These are phyloP conservation scores for Lathyrus oleraceus DNA, from an alignment of 306 rosid species.

Conservation along the genomic window DNA sequence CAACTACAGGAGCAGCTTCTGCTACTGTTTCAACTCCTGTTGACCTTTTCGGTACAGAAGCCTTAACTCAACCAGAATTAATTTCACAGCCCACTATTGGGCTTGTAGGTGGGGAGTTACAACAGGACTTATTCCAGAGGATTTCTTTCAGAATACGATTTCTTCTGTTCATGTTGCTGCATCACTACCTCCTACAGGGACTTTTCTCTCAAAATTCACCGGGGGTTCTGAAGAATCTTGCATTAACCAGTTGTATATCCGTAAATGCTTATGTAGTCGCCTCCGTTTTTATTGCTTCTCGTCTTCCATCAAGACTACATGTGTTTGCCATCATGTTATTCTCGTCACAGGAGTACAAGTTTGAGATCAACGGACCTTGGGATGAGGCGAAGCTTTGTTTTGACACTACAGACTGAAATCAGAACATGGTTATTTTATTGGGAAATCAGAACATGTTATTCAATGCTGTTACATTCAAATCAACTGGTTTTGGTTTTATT, in stretches of 20 bases:
- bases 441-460: too few species aligned
- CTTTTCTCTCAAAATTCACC: conserved; percentile 71
- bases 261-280: conserved; percentile 88
- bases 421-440: too few species aligned
- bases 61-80: too few species aligned
- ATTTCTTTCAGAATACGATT: conserved; percentile 90
- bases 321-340: conserved; percentile 82
- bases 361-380: conserved; percentile 96
- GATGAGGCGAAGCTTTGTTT: conserved; percentile 98
- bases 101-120: too few species aligned
- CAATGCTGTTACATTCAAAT: too few species aligned
- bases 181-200: conserved; percentile 83
- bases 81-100: too few species aligned
- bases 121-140: conserved; percentile 89
- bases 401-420: too few species aligned
- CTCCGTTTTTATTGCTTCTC: conserved; percentile 82
- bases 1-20: conserved; percentile 48
- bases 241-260: conserved; percentile 85
- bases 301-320: conserved; percentile 79
- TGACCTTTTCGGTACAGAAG: conserved; percentile 73
- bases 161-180: conserved; percentile 87
- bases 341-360: conserved; percentile 84
- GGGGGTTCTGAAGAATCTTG: too few species aligned
- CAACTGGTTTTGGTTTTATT: too few species aligned
- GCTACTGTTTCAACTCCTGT: conserved; percentile 56